Conservation (phyloP, 2,329 filamentous ascomycete species). For the Ophiostoma novo-ulmi region DNA sequence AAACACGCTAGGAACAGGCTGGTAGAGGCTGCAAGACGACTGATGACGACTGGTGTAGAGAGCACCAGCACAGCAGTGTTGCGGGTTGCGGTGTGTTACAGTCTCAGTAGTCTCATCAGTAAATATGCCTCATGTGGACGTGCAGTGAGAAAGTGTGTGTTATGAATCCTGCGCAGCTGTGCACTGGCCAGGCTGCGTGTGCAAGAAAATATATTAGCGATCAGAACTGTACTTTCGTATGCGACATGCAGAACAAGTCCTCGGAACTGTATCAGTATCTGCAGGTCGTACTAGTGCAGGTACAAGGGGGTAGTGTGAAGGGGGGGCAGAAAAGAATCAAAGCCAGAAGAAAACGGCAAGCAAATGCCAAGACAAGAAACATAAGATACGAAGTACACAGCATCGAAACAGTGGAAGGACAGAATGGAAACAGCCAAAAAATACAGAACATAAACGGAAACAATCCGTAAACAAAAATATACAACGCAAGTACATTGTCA, state of each 20-base stretch:
- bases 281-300: constrained; percentile 1
- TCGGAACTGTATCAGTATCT: not conserved
- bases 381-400: not conserved
- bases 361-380: not conserved
- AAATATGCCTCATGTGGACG: not conserved
- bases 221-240: not conserved
- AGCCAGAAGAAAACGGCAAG: not conserved
- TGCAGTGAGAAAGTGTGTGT: not conserved
- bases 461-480: not conserved
- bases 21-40: constrained; percentile 15
- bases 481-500: not conserved
- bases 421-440: not conserved
- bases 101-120: not conserved
- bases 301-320: not conserved
- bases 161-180: not conserved
- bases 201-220: not conserved
- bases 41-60: constrained; percentile 6
- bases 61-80: constrained; percentile 16
- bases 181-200: not conserved
- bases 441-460: not conserved
- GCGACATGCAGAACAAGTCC: not conserved
- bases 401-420: constrained; percentile 1
- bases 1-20: constrained; percentile 19
- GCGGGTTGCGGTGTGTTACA: constrained; percentile 8
- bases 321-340: not conserved